phyloP scores from a whole-genome alignment of 306 rosid species.

The Malus asiatica region DNA sequence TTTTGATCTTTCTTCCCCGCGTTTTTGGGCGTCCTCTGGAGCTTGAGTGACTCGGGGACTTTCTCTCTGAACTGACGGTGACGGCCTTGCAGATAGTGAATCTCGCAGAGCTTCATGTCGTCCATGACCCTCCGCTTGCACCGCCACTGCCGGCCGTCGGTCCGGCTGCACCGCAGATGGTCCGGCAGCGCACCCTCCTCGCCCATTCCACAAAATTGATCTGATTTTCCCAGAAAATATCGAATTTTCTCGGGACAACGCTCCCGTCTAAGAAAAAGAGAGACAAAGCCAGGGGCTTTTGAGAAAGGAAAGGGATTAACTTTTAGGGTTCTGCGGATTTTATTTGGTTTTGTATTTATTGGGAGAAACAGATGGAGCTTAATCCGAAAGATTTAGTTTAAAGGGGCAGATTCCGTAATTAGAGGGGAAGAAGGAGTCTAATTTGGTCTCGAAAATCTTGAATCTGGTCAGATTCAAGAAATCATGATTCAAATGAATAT shows the following conservation, averaged over 20 bases:
- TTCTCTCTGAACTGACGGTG: slow-evolving; percentile 73
- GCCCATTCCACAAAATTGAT: slow-evolving; percentile 25
- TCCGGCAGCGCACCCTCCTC: slow-evolving; percentile 55
- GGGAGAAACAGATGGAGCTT: slow-evolving; percentile 8
- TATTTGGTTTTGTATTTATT: slow-evolving; percentile 16
- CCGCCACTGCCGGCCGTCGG: slow-evolving; percentile 95
- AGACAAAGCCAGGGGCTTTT: not conserved
- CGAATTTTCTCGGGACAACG: slow-evolving; percentile 2
- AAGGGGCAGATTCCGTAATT: slow-evolving; percentile 44
- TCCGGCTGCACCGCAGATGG: slow-evolving; percentile 75
- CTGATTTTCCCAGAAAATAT: slow-evolving; percentile 24
- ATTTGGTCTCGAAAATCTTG: slow-evolving; percentile 32
- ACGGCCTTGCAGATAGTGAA: slow-evolving; percentile 79
- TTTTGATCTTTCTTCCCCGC: slow-evolving; percentile 25
- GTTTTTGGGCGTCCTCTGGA: slow-evolving; percentile 46
- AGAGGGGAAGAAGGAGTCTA: slow-evolving; percentile 20
- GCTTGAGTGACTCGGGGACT: slow-evolving; percentile 84
- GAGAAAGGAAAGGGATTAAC: not conserved
- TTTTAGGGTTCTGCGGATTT: slow-evolving; percentile 8
- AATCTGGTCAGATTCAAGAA: slow-evolving; percentile 14
- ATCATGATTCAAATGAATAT: not conserved
- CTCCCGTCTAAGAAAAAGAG: not conserved
- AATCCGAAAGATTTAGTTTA: not conserved
- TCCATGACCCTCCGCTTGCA: slow-evolving; percentile 76
- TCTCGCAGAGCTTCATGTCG: slow-evolving; percentile 80